A percentile compares a stretch with the other conserved stretches of the same genome.
Conservation (phyloP, 177 flowering plant genomes). For the Vitis hybrid region DNA sequence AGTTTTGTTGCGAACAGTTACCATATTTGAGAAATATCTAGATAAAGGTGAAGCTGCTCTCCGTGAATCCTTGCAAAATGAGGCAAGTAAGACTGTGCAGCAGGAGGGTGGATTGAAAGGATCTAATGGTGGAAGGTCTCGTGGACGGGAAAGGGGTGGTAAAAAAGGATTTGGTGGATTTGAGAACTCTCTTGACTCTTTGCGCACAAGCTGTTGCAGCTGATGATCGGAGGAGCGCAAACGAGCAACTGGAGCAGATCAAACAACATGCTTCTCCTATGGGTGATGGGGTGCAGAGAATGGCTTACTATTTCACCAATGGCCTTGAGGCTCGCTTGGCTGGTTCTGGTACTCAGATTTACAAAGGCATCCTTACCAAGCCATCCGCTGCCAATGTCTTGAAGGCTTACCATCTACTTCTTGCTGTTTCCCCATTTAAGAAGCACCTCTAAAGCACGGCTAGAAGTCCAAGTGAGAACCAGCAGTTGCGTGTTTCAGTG, state of each 20-base stretch:
- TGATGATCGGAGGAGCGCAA: too few species aligned
- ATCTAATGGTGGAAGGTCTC: slow-evolving; percentile 30
- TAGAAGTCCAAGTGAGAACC: too few species aligned
- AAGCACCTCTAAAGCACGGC: slow-evolving; percentile 14
- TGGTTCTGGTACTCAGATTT: slow-evolving; percentile 44
- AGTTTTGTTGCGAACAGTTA: too few species aligned
- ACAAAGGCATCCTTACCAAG: slow-evolving; percentile 14
- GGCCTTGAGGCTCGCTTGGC: slow-evolving; percentile 66
- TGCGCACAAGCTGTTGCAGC: too few species aligned
- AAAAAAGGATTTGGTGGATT: slow-evolving; percentile 44
- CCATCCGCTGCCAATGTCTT: slow-evolving; percentile 50
- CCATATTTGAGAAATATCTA: too few species aligned
- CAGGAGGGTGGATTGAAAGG: slow-evolving; percentile 28
- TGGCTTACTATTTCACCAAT: slow-evolving; percentile 52
- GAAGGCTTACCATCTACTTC: slow-evolving; percentile 51
- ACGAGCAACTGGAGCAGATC: too few species aligned
- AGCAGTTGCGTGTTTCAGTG: too few species aligned
- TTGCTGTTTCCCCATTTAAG: slow-evolving; percentile 50
- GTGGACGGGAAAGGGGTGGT: slow-evolving; percentile 36
- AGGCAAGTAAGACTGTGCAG: slow-evolving; percentile 21
- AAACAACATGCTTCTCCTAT: too few species aligned
- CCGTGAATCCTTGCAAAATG: slow-evolving; percentile 31
- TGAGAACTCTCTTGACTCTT: slow-evolving; percentile 27
- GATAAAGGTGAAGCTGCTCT: slow-evolving; percentile 35
- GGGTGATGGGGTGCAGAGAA: slow-evolving; percentile 51